Conservation (phyloP, 192 early-diverging fungal species). For the Podila epicladia region DNA sequence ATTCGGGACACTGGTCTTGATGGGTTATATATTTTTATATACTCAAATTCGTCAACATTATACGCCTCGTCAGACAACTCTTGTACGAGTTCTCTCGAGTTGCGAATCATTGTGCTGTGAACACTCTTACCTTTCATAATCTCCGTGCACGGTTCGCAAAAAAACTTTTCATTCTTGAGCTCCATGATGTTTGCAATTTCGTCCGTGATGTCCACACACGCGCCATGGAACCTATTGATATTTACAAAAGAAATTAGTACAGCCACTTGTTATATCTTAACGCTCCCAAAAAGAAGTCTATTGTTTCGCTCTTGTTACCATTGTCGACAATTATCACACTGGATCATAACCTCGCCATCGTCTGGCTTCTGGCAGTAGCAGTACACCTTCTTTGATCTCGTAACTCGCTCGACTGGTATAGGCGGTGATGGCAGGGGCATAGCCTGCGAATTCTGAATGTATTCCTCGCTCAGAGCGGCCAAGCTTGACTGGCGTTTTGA, state of each 20-base stretch:
- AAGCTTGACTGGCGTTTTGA: conserved; percentile 18
- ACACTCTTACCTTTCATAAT: conserved; percentile 46
- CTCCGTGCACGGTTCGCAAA: conserved; percentile 44
- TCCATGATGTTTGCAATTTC: conserved; percentile 58
- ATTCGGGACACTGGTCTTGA: not conserved
- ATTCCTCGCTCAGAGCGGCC: conserved; percentile 7
- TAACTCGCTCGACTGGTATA: conserved; percentile 20
- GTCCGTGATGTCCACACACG: conserved; percentile 69
- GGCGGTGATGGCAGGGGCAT: not conserved
- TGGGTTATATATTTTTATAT: conserved; percentile 1
- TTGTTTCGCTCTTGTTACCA: conserved; percentile 61
- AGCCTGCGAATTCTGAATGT: conserved; percentile 4
- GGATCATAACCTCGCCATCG: conserved; percentile 79
- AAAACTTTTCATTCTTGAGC: conserved; percentile 48
- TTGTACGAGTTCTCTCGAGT: not conserved
- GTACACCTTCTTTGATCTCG: conserved; percentile 65
- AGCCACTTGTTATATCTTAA: too few relatives aligned
- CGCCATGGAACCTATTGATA: conserved; percentile 65
- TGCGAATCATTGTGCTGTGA: not conserved
- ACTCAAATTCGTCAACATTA: conserved; percentile 1
- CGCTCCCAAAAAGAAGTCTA: not conserved
- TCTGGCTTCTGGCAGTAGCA: conserved; percentile 77
- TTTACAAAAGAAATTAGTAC: not conserved
- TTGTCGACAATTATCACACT: conserved; percentile 77
- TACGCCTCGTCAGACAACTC: not conserved